phyloP scores from a whole-genome alignment of 805 yeast species.

The Suhomyces prunicola region DNA sequence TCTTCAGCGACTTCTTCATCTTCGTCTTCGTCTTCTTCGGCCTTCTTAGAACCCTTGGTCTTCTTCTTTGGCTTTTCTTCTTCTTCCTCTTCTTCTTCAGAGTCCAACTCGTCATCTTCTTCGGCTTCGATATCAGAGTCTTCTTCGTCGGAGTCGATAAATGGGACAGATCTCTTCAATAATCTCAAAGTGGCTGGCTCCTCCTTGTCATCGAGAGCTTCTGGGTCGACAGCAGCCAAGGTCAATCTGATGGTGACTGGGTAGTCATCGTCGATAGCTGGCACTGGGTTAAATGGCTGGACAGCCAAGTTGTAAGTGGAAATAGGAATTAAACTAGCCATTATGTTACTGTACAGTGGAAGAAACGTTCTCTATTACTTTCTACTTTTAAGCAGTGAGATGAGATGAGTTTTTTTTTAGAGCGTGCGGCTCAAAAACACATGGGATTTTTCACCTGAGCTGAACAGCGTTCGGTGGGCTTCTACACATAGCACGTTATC shows the following conservation, averaged over 20 bases:
- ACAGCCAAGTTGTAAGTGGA: constrained; percentile 84
- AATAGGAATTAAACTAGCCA: constrained; percentile 78
- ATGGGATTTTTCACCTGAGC: neutral
- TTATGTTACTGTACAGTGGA: constrained; percentile 21
- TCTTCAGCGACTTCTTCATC: constrained; percentile 48
- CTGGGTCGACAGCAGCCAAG: constrained; percentile 94
- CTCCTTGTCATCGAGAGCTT: constrained; percentile 72
- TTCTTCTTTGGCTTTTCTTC: constrained; percentile 25
- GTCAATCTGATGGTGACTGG: constrained; percentile 91
- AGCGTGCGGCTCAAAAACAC: neutral
- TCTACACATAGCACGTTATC: neutral
- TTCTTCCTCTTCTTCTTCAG: constrained; percentile 44
- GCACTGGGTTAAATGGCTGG: constrained; percentile 82
- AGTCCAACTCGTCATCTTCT: constrained; percentile 44
- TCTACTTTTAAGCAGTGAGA: constrained; percentile 6
- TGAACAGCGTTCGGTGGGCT: neutral
- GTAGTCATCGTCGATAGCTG: constrained; percentile 80
- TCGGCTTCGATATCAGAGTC: constrained; percentile 43
- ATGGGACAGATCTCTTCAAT: constrained; percentile 60
- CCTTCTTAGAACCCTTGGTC: constrained; percentile 21
- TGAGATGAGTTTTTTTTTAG: constrained; percentile 10
- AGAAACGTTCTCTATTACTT: constrained; percentile 2
- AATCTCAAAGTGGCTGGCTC: constrained; percentile 89
- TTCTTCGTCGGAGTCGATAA: constrained; percentile 42
- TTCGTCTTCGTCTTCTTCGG: constrained; percentile 23